These are phyloP conservation scores for Thraustochytrium sp. DNA, from an alignment of 352 stramenopile genomes.

Conservation along the genomic window DNA sequence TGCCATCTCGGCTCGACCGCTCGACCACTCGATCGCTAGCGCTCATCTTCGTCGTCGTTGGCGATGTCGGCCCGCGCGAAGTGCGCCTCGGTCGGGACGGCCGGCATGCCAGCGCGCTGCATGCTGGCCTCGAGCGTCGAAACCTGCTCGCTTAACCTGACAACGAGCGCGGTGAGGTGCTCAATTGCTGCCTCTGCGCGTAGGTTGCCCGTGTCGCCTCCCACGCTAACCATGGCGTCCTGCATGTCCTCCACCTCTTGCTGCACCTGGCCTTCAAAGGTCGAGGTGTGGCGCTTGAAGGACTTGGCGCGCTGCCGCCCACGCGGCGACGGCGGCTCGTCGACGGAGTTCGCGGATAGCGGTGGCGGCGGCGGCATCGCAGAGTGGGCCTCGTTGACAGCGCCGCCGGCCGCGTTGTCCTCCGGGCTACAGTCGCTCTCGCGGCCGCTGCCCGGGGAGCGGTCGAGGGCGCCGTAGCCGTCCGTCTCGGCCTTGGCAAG, in stretches of 20 bases:
- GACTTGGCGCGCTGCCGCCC: neutral
- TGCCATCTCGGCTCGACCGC: no score
- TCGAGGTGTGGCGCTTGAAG: constrained; percentile 12
- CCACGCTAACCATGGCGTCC: neutral
- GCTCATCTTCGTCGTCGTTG: no score
- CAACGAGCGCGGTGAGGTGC: neutral
- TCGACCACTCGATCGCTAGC: no score
- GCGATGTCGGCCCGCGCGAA: no score
- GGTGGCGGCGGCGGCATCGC: neutral
- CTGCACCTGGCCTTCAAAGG: neutral
- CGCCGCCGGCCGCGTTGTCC: no score
- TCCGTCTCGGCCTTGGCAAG: no score
- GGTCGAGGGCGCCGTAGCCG: no score
- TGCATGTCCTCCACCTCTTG: constrained; percentile 10
- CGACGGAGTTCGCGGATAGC: neutral
- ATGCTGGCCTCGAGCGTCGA: neutral
- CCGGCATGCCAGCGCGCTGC: no score
- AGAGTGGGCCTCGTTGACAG: no score
- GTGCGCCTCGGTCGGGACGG: no score
- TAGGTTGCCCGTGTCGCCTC: neutral
- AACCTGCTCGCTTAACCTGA: neutral
- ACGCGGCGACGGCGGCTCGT: neutral
- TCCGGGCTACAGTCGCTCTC: no score
- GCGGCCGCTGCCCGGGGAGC: no score
- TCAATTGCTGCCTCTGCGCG: constrained; percentile 2